phyloP scores from a whole-genome alignment of 352 stramenopile genomes.

The Pythium coloratum region DNA sequence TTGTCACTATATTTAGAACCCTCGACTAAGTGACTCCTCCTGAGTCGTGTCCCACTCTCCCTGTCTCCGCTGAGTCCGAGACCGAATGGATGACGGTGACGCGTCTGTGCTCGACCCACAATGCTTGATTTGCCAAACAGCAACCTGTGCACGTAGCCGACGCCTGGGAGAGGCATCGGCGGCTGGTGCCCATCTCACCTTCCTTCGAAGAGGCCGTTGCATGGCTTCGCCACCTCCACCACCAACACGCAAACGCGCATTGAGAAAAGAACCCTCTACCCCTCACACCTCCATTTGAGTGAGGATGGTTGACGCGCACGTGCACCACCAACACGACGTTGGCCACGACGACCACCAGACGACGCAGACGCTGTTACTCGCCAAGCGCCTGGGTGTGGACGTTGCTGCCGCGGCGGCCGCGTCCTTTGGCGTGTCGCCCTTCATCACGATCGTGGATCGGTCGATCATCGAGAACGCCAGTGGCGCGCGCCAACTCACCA shows the following conservation, averaged over 20 bases:
- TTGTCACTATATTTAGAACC: neutral
- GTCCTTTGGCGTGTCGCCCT: slow-evolving; percentile 77
- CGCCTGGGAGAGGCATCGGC: slow-evolving; percentile 4
- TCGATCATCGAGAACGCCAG: slow-evolving; percentile 90
- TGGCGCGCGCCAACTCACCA: slow-evolving; percentile 58
- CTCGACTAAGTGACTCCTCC: neutral
- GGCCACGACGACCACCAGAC: slow-evolving; percentile 4
- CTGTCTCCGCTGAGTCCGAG: neutral
- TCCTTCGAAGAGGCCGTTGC: slow-evolving; percentile 1
- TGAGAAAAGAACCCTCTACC: neutral
- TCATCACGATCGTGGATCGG: slow-evolving; percentile 89
- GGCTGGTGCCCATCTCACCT: slow-evolving; percentile 19
- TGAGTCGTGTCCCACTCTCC: slow-evolving; percentile 1
- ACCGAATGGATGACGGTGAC: slow-evolving; percentile 10
- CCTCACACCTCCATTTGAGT: neutral
- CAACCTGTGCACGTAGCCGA: neutral
- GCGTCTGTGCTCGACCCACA: slow-evolving; percentile 9
- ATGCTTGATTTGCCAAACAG: slow-evolving; percentile 23
- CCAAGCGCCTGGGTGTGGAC: slow-evolving; percentile 61
- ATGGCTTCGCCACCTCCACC: slow-evolving; percentile 1
- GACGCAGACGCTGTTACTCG: slow-evolving; percentile 25
- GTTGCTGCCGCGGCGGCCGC: slow-evolving; percentile 56
- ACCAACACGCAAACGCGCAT: slow-evolving; percentile 13
- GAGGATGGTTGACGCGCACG: slow-evolving; percentile 20
- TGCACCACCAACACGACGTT: slow-evolving; percentile 11